Evolutionary conservation across 805 yeast genomes (phyloP).

Genomic region (Ogataea dorogensis): DNA sequence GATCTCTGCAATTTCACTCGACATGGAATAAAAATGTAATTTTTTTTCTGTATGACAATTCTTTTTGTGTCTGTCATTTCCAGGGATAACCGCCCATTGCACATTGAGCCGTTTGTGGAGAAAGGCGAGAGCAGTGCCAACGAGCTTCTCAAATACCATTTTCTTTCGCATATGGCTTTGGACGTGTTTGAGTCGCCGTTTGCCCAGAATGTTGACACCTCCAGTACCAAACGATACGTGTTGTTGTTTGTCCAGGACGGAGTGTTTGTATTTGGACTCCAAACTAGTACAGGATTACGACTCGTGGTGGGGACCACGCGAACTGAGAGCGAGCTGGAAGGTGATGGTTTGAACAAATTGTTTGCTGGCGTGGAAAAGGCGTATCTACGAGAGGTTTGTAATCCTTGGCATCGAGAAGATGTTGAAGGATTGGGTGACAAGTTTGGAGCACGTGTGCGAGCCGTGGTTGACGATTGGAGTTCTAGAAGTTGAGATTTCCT

Average conservation of each 20-base stretch:
- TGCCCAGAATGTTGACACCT: conserved; percentile 15
- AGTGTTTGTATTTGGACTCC: conserved; percentile 64
- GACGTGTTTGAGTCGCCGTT: conserved; percentile 61
- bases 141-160: conserved; percentile 58
- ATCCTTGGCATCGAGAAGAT: conserved; percentile 47
- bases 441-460: conserved; percentile 30
- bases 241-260: conserved; percentile 67
- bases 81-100: conserved; percentile 55
- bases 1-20: conserved; percentile 28
- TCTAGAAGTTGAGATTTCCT: conserved; percentile 11
- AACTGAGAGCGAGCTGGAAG: conserved; percentile 30
- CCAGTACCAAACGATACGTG: conserved; percentile 34
- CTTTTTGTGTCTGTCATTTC: conserved; percentile 59
- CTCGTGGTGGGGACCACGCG: conserved; percentile 54
- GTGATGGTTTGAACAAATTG: conserved; percentile 22
- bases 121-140: conserved; percentile 35
- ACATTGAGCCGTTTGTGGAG: conserved; percentile 52
- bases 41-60: conserved; percentile 31
- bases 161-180: conserved; percentile 72
- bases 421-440: conserved; percentile 31
- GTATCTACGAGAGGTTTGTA: conserved; percentile 56
- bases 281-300: conserved; percentile 66
- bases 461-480: conserved; percentile 28
- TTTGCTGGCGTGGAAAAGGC: conserved; percentile 49
- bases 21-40: conserved; percentile 4